Evolutionary conservation across 2,329 filamentous ascomycete genomes (phyloP).

Genomic region (Falciphora oryzae): DNA sequence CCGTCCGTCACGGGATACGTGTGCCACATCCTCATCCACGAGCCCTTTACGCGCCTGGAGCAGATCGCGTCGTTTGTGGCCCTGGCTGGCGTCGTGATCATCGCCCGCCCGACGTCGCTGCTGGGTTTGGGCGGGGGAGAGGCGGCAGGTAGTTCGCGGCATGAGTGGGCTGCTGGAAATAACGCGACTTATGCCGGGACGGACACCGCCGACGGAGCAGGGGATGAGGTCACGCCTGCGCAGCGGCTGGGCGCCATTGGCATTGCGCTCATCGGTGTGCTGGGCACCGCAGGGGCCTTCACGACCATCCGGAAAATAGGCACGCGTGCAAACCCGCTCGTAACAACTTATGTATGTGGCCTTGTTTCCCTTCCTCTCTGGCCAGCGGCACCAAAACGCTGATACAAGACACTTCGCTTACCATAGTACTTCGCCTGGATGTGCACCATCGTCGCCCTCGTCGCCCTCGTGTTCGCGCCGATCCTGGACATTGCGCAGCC

Average conservation of each 20-base stretch:
- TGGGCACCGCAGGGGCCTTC: slow-evolving; percentile 69
- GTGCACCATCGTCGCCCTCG: slow-evolving; percentile 61
- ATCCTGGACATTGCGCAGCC: slow-evolving; percentile 40
- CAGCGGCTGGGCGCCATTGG: slow-evolving; percentile 18
- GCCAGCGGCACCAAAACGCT: too few species aligned
- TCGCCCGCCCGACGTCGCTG: slow-evolving; percentile 59
- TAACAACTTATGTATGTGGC: slow-evolving; percentile 27
- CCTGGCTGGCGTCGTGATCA: slow-evolving; percentile 73
- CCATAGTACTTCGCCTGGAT: slow-evolving; percentile 65
- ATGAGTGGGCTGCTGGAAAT: neutral
- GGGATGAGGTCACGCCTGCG: slow-evolving; percentile 9
- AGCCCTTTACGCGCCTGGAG: slow-evolving; percentile 73
- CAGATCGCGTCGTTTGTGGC: slow-evolving; percentile 72
- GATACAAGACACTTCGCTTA: too few species aligned
- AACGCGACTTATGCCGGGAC: neutral
- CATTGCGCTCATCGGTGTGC: slow-evolving; percentile 64
- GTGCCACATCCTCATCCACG: slow-evolving; percentile 67
- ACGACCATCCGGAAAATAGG: slow-evolving; percentile 76
- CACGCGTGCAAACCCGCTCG: slow-evolving; percentile 70
- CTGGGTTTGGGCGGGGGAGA: slow-evolving; percentile 15
- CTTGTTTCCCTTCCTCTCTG: neutral
- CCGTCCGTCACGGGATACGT: slow-evolving; percentile 75
- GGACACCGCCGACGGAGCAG: neutral
- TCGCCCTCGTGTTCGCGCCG: slow-evolving; percentile 51
- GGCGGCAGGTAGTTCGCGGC: neutral